phyloP scores from a whole-genome alignment of 2,329 filamentous ascomycete genomes.

The Xylariales sp. region DNA sequence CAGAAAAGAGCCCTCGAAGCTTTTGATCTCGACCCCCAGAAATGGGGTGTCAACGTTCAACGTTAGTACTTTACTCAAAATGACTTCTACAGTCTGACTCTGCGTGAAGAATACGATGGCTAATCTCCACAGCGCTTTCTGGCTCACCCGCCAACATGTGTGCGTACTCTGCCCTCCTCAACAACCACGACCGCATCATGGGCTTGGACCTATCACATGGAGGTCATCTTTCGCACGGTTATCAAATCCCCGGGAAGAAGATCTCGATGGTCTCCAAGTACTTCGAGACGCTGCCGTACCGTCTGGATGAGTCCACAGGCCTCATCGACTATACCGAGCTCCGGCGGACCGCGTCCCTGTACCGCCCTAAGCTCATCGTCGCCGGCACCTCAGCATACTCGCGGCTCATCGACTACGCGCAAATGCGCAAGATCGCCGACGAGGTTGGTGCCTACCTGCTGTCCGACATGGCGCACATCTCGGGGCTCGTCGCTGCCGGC shows the following conservation, averaged over 20 bases:
- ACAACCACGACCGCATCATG: conserved; percentile 93
- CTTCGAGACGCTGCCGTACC: conserved; percentile 96
- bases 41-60: conserved; percentile 98
- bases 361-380: conserved; percentile 92
- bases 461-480: conserved; percentile 97
- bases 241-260: conserved; percentile 89
- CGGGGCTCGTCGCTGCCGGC: conserved; percentile 85
- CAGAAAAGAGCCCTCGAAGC: conserved; percentile 86
- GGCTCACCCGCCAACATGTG: conserved; percentile 75
- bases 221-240: conserved; percentile 93
- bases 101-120: background rate
- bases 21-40: conserved; percentile 75
- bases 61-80: conserved; percentile 57
- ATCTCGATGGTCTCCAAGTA: conserved; percentile 99
- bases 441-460: conserved; percentile 90
- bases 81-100: no score
- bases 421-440: conserved; percentile 86
- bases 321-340: conserved; percentile 93
- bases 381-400: conserved; percentile 95
- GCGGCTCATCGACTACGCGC: conserved; percentile 89
- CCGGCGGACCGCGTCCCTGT: conserved; percentile 80
- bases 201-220: conserved; percentile 94
- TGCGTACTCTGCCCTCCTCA: conserved; percentile 90
- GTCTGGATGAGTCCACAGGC: conserved; percentile 83
- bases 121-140: conserved; percentile 60